Conservation (phyloP, 2,329 filamentous ascomycete genomes). For the Botrytis paeoniae region DNA sequence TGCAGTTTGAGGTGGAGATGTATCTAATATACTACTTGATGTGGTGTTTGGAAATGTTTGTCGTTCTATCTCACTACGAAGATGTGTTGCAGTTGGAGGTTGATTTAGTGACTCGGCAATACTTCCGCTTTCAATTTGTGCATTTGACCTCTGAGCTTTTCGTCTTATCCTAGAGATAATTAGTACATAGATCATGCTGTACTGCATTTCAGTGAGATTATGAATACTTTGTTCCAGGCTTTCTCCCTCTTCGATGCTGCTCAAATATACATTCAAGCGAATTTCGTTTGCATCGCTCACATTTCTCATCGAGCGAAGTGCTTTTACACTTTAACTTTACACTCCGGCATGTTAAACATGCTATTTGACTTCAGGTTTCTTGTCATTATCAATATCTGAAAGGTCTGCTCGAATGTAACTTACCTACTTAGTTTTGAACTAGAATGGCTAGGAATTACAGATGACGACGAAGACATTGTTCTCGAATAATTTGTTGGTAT, state of each 20-base stretch:
- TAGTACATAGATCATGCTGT: not conserved
- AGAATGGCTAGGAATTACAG: not conserved
- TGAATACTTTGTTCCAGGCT: conserved; percentile 39
- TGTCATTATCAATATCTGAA: not conserved
- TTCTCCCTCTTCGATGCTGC: conserved; percentile 42
- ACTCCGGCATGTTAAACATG: conserved; percentile 41
- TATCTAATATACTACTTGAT: not conserved
- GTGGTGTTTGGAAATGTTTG: not conserved
- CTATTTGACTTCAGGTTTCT: conserved; percentile 24
- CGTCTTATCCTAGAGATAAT: conserved; percentile 2
- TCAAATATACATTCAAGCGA: conserved; percentile 41
- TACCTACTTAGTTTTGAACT: not conserved
- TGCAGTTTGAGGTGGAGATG: not conserved
- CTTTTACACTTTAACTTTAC: conserved; percentile 43
- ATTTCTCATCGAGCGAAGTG: conserved; percentile 30
- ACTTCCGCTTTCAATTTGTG: not conserved
- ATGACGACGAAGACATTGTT: not conserved
- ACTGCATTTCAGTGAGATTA: not conserved
- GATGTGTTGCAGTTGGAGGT: not conserved
- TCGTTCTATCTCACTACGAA: not conserved
- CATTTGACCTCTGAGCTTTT: not conserved
- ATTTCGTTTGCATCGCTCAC: conserved; percentile 41
- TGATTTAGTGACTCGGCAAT: not conserved
- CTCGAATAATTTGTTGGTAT: not conserved
- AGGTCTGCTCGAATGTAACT: not conserved